Conservation (phyloP, 306 rosid species). For the Ormosia semicastrata region DNA sequence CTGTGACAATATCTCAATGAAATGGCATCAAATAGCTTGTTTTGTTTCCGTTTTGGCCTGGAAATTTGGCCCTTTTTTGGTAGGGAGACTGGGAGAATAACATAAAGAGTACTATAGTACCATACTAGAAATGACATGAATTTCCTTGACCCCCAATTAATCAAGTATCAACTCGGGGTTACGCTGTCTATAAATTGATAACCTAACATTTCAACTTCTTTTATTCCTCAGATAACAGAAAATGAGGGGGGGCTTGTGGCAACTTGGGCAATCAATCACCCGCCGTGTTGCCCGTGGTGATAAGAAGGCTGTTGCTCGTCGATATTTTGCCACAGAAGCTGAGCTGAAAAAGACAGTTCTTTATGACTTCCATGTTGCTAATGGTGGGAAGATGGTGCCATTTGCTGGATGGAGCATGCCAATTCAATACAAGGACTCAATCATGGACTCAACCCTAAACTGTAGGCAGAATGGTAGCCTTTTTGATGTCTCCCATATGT, state of each 20-base stretch:
- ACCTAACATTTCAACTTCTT: not conserved
- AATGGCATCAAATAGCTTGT: not conserved
- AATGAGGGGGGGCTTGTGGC: constrained; percentile 74
- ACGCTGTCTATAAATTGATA: not conserved
- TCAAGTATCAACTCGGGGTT: not conserved
- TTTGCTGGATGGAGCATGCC: constrained; percentile 99
- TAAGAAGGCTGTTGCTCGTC: constrained; percentile 70
- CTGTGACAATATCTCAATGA: not conserved
- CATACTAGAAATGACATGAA: not conserved
- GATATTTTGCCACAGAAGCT: constrained; percentile 63
- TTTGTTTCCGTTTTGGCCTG: not conserved
- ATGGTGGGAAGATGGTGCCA: constrained; percentile 94
- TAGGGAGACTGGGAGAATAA: not conserved
- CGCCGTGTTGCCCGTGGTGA: constrained; percentile 71
- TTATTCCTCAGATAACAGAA: constrained; percentile 26
- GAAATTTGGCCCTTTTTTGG: not conserved
- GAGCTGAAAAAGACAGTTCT: constrained; percentile 84
- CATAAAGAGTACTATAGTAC: not conserved
- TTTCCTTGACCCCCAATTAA: not conserved
- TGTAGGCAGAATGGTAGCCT: constrained; percentile 80
- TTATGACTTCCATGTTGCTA: constrained; percentile 74
- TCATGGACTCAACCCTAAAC: constrained; percentile 81
- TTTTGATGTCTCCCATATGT: constrained; percentile 89
- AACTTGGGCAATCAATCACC: constrained; percentile 75
- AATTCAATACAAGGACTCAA: constrained; percentile 88